These are phyloP conservation scores for Pestalotiopsis sp. DNA, from an alignment of 2,329 filamentous ascomycete genomes.

Conservation along the genomic window DNA sequence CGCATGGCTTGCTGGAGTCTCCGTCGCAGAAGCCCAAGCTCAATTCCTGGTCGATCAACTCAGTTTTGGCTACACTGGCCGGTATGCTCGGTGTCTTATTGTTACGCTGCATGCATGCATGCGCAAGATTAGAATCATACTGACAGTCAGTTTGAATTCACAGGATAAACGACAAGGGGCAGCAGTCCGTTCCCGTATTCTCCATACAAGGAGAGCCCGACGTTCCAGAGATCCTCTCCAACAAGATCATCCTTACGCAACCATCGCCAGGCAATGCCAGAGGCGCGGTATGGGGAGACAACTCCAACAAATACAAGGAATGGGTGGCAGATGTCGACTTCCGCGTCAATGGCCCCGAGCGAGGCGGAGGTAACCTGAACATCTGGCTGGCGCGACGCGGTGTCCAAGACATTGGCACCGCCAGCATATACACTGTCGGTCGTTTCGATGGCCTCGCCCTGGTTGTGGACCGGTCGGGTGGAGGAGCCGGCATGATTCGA, in stretches of 20 bases:
- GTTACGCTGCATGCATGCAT: not conserved
- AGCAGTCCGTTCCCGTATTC: conserved; percentile 57
- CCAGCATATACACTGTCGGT: conserved; percentile 82
- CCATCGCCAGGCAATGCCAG: conserved; percentile 83
- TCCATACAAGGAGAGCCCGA: conserved; percentile 55
- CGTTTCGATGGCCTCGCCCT: conserved; percentile 90
- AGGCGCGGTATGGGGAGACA: conserved; percentile 79
- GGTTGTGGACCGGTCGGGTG: conserved; percentile 82
- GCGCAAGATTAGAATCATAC: not conserved
- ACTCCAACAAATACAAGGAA: conserved; percentile 61
- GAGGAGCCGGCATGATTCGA: conserved; percentile 76
- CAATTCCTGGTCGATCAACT: conserved; percentile 72
- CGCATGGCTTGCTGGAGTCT: conserved; percentile 43
- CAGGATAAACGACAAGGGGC: conserved; percentile 62
- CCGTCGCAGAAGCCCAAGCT: conserved; percentile 53
- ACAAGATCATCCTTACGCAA: conserved; percentile 90
- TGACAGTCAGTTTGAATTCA: conserved; percentile 2
- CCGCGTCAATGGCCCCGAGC: conserved; percentile 81
- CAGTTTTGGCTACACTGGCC: conserved; percentile 75
- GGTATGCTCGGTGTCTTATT: conserved; percentile 43
- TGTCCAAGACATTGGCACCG: conserved; percentile 63
- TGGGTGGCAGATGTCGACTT: conserved; percentile 90
- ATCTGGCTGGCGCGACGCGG: conserved; percentile 85
- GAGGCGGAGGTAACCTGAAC: conserved; percentile 86
- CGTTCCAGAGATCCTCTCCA: conserved; percentile 71